Conservation (phyloP, 139 green algal genomes). For the Yamagishiella unicocca region DNA sequence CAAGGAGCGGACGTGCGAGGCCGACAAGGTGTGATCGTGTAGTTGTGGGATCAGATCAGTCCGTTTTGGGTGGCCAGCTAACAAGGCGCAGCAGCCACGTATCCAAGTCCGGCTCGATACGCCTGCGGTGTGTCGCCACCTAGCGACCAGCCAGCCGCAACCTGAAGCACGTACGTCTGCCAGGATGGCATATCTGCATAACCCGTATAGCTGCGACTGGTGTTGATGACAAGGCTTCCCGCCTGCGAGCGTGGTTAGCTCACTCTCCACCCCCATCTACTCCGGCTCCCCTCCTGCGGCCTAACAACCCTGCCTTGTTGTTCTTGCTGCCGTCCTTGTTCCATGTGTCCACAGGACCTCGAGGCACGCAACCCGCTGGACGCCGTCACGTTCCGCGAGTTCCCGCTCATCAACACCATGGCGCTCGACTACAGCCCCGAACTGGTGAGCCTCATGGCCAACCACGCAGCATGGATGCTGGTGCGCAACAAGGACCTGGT, state of each 20-base stretch:
- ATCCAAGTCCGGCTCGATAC: background rate
- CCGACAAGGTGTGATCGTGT: background rate
- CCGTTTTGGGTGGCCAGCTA: background rate
- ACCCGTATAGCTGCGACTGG: too few relatives aligned
- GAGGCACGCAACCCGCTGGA: background rate
- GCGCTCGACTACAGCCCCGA: conserved; percentile 19
- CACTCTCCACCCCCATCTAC: background rate
- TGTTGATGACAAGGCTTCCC: too few relatives aligned
- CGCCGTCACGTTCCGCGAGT: background rate
- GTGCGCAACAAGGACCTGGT: background rate
- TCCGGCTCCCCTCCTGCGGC: background rate
- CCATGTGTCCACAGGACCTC: background rate
- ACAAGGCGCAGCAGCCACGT: background rate
- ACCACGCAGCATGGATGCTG: conserved; percentile 24
- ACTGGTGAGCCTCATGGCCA: conserved; percentile 31
- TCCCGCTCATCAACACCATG: conserved; percentile 2
- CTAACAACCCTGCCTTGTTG: background rate
- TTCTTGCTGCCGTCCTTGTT: background rate
- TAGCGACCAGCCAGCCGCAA: too few relatives aligned
- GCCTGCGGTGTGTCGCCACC: background rate
- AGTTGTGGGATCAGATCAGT: background rate
- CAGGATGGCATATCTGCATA: too few relatives aligned
- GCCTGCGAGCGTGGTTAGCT: background rate
- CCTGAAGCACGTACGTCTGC: too few relatives aligned
- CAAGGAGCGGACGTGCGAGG: background rate